Evolutionary conservation across 768 basidiomycete species (phyloP).

Genomic region (Suillus ampliporus): DNA sequence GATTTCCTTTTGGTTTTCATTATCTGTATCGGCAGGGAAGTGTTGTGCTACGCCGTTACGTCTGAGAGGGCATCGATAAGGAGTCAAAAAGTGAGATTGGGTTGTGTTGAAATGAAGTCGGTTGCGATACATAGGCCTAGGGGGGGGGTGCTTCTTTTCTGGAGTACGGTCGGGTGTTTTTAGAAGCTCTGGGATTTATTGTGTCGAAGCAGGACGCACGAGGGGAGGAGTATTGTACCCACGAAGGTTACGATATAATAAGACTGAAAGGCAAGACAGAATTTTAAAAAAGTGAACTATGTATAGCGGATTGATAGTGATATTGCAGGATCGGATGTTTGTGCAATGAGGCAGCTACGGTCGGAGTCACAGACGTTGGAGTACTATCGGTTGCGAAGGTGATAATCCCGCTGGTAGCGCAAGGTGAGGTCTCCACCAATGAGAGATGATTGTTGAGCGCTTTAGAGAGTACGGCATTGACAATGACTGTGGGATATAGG

Average conservation of each 20-base stretch:
- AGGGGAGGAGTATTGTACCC: conserved; percentile 12
- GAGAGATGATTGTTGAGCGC: too few species aligned
- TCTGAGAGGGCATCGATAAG: conserved; percentile 16
- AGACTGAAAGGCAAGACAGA: too few species aligned
- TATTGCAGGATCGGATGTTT: too few species aligned
- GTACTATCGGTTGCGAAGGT: conserved; percentile 5
- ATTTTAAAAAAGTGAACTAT: too few species aligned
- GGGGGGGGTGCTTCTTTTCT: neutral
- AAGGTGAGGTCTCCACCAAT: too few species aligned
- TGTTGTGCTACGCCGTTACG: conserved; percentile 9
- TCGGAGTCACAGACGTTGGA: neutral
- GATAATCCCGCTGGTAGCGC: too few species aligned
- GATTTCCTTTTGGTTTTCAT: conserved; percentile 1
- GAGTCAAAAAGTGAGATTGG: conserved; percentile 7
- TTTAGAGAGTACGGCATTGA: too few species aligned
- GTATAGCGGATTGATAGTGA: too few species aligned
- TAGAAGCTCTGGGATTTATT: conserved; percentile 9
- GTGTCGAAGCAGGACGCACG: conserved; percentile 8
- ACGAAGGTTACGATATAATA: conserved; percentile 10
- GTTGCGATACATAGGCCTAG: neutral
- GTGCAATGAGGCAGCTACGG: conserved; percentile 4
- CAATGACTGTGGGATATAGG: neutral
- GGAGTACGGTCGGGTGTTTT: conserved; percentile 3
- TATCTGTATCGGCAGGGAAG: neutral
- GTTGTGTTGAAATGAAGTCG: conserved; percentile 16